Percentiles rank a stretch among this genome's conserved stretches.
Conservation (phyloP, 208 protist species). For the Leishmania gerbilli region DNA sequence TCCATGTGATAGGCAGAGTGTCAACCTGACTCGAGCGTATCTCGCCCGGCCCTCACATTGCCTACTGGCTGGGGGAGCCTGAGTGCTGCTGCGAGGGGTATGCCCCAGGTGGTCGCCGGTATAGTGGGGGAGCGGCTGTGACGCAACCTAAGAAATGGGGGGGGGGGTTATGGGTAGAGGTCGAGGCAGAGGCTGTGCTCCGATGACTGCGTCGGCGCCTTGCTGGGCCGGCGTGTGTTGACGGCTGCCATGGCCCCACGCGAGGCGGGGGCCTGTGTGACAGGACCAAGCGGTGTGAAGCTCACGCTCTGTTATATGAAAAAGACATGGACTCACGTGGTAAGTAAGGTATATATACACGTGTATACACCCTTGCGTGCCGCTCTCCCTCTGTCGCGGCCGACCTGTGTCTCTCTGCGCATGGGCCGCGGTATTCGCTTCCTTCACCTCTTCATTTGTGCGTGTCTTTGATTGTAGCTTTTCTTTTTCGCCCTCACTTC, state of each 20-base stretch:
- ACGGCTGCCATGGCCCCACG: not conserved
- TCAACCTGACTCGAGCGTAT: not conserved
- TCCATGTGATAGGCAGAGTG: not conserved
- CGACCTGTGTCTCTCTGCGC: not conserved
- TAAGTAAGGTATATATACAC: no score
- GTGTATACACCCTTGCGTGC: not conserved
- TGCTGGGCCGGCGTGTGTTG: not conserved
- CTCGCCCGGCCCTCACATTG: not conserved
- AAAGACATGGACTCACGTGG: no score
- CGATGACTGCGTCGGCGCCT: conserved; percentile 1
- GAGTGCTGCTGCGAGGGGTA: no score
- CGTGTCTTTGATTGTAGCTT: no score
- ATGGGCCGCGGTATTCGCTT: not conserved
- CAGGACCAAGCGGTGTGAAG: no score
- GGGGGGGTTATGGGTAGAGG: not conserved
- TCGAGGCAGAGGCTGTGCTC: conserved; percentile 2
- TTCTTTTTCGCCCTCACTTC: not conserved
- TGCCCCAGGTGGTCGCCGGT: no score
- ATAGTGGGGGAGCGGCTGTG: no score
- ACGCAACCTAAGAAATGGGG: no score
- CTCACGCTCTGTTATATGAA: no score
- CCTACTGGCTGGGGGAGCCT: no score
- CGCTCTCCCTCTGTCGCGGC: not conserved
- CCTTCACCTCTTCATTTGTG: not conserved
- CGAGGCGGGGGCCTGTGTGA: not conserved